A percentile compares a stretch with the other conserved stretches of the same genome.
Evolutionary conservation across 371 early-diverging fungal species (phyloP).

Genomic region (Chytridium lagenaria): DNA sequence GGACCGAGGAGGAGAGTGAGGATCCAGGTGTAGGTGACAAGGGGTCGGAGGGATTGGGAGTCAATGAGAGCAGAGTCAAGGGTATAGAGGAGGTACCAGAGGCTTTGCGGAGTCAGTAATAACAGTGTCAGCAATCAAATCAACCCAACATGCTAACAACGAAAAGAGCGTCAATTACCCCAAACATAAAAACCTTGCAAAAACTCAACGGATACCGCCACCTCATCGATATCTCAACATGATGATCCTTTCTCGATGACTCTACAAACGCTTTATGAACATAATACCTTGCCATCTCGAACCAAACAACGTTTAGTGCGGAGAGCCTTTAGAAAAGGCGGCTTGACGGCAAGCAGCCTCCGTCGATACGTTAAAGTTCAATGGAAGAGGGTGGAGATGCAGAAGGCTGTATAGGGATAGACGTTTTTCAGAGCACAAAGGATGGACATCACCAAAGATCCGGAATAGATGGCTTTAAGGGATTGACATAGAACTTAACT

Average conservation of each 20-base stretch:
- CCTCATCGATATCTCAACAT: slow-evolving; percentile 4
- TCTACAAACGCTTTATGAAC: slow-evolving; percentile 22
- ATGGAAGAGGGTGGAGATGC: too few relatives aligned
- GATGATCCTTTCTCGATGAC: slow-evolving; percentile 5
- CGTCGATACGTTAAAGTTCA: too few relatives aligned
- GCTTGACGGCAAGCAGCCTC: too few relatives aligned
- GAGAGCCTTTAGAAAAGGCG: too few relatives aligned
- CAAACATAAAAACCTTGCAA: slow-evolving; percentile 16
- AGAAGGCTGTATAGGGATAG: too few relatives aligned
- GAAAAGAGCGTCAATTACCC: slow-evolving; percentile 2
- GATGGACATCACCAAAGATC: too few relatives aligned
- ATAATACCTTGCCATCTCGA: slow-evolving; percentile 10
- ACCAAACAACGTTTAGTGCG: not conserved
- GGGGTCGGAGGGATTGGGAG: not conserved
- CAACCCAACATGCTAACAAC: slow-evolving; percentile 8
- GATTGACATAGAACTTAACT: too few relatives aligned
- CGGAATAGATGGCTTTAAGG: too few relatives aligned
- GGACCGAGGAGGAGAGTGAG: slow-evolving; percentile 8
- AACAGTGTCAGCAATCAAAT: not conserved
- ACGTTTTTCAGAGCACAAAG: too few relatives aligned
- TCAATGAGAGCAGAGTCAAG: not conserved
- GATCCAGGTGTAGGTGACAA: slow-evolving; percentile 8
- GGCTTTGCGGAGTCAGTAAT: not conserved
- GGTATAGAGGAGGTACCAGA: slow-evolving; percentile 21
- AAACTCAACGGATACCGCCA: slow-evolving; percentile 16